Evolutionary conservation across 768 basidiomycete species (phyloP), one percentile per base, ranked within the genome.

Genomic region (Xerocomellus amylosporus): DNA sequence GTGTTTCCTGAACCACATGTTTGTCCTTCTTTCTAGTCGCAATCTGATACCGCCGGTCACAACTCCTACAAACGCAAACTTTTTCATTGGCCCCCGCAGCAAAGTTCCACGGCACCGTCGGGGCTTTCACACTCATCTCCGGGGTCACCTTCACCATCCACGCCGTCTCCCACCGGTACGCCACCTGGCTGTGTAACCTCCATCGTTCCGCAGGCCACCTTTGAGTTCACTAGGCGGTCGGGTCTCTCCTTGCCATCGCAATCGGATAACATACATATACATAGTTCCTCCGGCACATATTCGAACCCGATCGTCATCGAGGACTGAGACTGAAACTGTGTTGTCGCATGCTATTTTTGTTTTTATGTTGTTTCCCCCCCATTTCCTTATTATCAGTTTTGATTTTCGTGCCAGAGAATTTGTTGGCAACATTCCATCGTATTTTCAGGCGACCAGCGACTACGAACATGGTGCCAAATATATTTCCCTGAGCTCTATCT

Each of bases 251-350:
- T 54, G 19, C 24, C 56, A 5, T 24, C 44, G 9, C 54, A 28
- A 14, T 49, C 48, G 41, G 49, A 53, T 36, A 47, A 38, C 36
- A 48, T 41, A 8, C 33, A 33, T n/a, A 48, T 41, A 8, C 33
- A 33, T n/a, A 8, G 33, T n/a, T 38, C 44, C 20, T 55, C 43
- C 9, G 66, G 66, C 38, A 58, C 61, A 2, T 37, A 34, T 49
- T 53, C 22, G 34, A 58, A 64, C 26, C 66, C 68, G 31, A 69
- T 69, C 17, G n/a, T 68, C 26, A 33, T 64, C 22, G 62, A 60
- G 38, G 64, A 71, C 40, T 55, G 59, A 58, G 14, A 50, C 42
- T 13, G 66, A 61, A 7, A 48, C 28, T 64, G 42, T 57, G 41
- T 40, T 44, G 22, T 19, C 12, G 19, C 3, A 10, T n/a, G 15